Base-by-base conservation (phyloP, 2,329 filamentous ascomycete species). In the Phyllosticta capitalensis region DNA sequence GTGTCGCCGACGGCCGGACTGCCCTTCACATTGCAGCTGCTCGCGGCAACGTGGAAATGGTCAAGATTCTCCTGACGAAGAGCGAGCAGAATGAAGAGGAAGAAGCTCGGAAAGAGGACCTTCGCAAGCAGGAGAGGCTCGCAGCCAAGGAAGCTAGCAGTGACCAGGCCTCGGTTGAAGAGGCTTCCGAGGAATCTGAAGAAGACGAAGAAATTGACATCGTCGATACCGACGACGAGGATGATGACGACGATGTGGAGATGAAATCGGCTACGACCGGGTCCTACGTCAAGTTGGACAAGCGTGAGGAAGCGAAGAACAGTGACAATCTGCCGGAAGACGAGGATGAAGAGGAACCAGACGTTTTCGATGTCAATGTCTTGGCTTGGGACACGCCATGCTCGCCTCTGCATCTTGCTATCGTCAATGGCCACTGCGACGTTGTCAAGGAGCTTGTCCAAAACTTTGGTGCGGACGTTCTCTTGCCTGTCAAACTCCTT, bases 1-100 rank as follows among this genome's bases (percentile, higher is more conserved):
- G 90, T 55, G 71, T 95, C 48, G 88, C 87, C 0, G 90, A 94
- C 70, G 90, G 90, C 3, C 82, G 83, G 64, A 95, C 89, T 2
- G 87, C 90, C 9, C 78, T 95, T n/a, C 90, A 95, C 71, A 76
- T 95, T 28, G 90, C 90, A 19, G 88, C 89, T 19, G 81, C 84
- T 52, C 81, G 86, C 21, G 90, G 90, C 0, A 75, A 84, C 63
- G 68, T 75, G 1, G 83, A 86, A 19, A 92, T 94, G 63, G 79
- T 94, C 64, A 85, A 81, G 62, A 82, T 85, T 7, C 75, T 95
- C 12, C 81, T 95, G 68, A 78, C 84, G 33, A 90, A 85, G 74
- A 94, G 89, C 66, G 81, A 83, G 60, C 79, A 81, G 28, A 94
- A 94, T 62, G 86, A 91, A 69, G 84, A 85, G 61, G 79, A 82